phyloP scores from a whole-genome alignment of 2,329 filamentous ascomycete species.

The Fusarium begoniae region DNA sequence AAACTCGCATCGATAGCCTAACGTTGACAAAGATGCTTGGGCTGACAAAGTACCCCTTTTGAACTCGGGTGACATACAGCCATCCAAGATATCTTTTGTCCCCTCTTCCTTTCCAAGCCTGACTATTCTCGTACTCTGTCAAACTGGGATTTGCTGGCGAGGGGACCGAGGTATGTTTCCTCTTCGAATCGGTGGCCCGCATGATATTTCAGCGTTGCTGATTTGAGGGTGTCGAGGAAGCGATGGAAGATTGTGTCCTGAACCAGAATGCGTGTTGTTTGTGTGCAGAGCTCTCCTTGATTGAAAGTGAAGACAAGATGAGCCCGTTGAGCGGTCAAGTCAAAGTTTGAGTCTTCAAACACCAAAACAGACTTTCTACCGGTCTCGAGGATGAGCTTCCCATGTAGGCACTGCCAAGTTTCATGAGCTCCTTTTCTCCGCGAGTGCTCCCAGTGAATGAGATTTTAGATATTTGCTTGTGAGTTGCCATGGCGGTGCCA shows the following conservation, averaged over 20 bases:
- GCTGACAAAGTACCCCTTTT: background rate
- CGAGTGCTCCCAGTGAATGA: background rate
- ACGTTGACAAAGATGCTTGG: background rate
- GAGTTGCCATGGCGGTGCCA: background rate
- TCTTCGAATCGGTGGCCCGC: background rate
- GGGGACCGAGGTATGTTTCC: background rate
- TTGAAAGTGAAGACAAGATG: background rate
- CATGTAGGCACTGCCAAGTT: background rate
- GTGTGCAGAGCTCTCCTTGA: background rate
- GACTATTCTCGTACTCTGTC: background rate
- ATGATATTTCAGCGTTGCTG: background rate
- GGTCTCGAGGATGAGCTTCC: background rate
- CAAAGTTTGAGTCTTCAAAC: background rate
- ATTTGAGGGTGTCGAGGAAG: background rate
- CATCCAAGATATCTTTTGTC: background rate
- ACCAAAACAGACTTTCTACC: background rate
- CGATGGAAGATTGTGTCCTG: background rate
- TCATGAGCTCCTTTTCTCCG: background rate
- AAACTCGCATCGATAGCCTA: background rate
- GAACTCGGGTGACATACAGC: background rate
- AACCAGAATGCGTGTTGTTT: background rate
- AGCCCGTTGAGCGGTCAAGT: background rate
- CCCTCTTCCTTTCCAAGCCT: background rate
- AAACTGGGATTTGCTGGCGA: background rate
- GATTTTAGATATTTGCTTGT: background rate